Percentiles rank a stretch among this genome's conserved stretches.
These are phyloP conservation scores for Leccinellum rugosiceps DNA, from an alignment of 768 basidiomycete genomes.

Conservation along the genomic window DNA sequence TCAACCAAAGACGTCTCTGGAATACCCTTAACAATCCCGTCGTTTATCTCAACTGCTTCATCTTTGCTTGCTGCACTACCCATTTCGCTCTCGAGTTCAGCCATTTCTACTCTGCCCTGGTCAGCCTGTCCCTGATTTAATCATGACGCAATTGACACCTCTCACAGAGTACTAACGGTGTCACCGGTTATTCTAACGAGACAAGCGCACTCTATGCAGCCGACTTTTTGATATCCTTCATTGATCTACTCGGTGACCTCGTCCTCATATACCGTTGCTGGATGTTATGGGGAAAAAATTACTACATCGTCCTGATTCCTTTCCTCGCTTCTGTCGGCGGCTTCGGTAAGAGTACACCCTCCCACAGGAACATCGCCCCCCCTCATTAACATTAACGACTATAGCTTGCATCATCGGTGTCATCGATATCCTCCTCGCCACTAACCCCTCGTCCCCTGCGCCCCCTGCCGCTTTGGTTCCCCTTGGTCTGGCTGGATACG, in stretches of 20 bases:
- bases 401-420: conserved; percentile 31
- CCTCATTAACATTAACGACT: neutral
- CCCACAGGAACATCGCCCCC: neutral
- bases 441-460: conserved; percentile 28
- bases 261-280: conserved; percentile 42
- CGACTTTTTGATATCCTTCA: conserved; percentile 36
- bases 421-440: conserved; percentile 28
- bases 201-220: conserved; percentile 31
- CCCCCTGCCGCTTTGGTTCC: conserved; percentile 36
- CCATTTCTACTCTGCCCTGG: conserved; percentile 33
- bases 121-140: conserved; percentile 14
- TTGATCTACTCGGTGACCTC: conserved; percentile 35
- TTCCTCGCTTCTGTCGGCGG: conserved; percentile 31
- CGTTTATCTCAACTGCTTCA: conserved; percentile 26
- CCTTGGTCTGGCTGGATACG: conserved; percentile 34
- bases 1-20: conserved; percentile 10
- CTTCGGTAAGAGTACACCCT: conserved; percentile 29
- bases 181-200: conserved; percentile 29
- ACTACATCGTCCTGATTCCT: conserved; percentile 34
- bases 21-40: conserved; percentile 23
- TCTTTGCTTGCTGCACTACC: conserved; percentile 33
- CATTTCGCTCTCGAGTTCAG: conserved; percentile 36
- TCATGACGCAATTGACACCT: neutral
- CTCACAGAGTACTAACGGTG: conserved; percentile 25
- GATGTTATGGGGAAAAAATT: conserved; percentile 37